Evolutionary conservation across 306 rosid species (phyloP), one percentile per base, ranked within the genome.

Genomic region (Morella rubra): DNA sequence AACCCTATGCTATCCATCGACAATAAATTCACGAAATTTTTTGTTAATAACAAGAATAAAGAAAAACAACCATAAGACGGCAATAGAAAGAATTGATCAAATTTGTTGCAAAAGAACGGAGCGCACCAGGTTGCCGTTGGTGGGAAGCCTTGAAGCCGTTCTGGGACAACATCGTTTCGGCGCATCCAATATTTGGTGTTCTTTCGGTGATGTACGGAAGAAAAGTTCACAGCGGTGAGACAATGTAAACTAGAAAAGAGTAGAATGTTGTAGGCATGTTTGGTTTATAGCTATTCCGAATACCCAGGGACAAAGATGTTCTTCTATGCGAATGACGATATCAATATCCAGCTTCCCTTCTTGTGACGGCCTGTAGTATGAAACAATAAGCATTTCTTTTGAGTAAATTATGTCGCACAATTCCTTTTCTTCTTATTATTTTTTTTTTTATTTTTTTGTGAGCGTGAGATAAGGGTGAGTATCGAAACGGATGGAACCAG

Each of bases 141-240:
- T 61, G 59, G 44, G 15, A 75, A 80, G 53, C 73, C 44, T 81
- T 85, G 14, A 19, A 20, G 69, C 78, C 85, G 69, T 81, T 74
- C 68, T 76, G 73, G 45, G 80, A 72, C 49, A 79, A 65, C 92
- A 81, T 85, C 74, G 73, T 49, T 74, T 20, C 9, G 0, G 50
- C 2, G n/a, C 7, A 3, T 27, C 32, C 32, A 27, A 27, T 27
- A 27, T 27, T 42, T 32, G 15, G 58, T 2, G 41, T 72, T 54
- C 45, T 19, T 41, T 71, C 37, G 24, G 51, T 14, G 2, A 55
- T 52, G n/a, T n/a, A 54, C 20, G 74, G 8, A 52, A 70, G 14
- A 56, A 20, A 11, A 49, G 52, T 47, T 49, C 4, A 12, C 4
- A 47, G 52, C 52, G 52, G 15, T 4, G 52, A 49, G 16, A 61